Conservation (phyloP, 1,284 basidiomycete genomes). For the Trichosporon sp. region DNA sequence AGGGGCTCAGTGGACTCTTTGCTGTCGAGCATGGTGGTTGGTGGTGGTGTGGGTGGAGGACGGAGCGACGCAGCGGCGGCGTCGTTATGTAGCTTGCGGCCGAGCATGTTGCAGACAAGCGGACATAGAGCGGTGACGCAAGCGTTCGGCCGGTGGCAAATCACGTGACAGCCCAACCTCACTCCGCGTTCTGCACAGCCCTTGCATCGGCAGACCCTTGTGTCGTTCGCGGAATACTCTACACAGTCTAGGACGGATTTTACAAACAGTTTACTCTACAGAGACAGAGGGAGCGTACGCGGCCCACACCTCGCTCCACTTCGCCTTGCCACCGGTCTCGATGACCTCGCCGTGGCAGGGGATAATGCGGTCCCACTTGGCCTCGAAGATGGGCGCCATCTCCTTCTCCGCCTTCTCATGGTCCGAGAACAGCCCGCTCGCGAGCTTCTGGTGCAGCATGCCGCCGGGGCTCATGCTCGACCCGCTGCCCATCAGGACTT, state of each 20-base stretch:
- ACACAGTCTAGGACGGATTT: neutral
- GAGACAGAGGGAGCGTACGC: neutral
- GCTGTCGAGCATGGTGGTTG: neutral
- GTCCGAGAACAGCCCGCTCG: constrained; percentile 57
- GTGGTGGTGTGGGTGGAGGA: neutral
- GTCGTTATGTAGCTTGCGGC: neutral
- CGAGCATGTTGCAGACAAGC: neutral
- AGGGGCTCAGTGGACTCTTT: neutral
- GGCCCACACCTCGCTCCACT: constrained; percentile 56
- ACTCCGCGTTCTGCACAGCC: neutral
- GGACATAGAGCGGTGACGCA: neutral
- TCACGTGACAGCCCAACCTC: neutral
- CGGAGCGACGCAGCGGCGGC: neutral
- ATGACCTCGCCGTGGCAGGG: constrained; percentile 88
- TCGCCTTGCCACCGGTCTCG: constrained; percentile 65
- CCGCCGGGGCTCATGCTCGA: constrained; percentile 58
- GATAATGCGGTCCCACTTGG: constrained; percentile 81
- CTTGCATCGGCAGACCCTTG: neutral
- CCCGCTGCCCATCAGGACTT: constrained; percentile 24
- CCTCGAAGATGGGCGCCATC: constrained; percentile 35
- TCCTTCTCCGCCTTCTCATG: constrained; percentile 53
- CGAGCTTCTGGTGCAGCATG: constrained; percentile 58
- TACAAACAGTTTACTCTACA: neutral
- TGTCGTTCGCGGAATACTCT: neutral
- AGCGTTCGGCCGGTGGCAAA: neutral